Evolutionary conservation across 192 early-diverging fungal species (phyloP), one percentile per base, ranked within the genome.

Genomic region (Coemansia sp.): DNA sequence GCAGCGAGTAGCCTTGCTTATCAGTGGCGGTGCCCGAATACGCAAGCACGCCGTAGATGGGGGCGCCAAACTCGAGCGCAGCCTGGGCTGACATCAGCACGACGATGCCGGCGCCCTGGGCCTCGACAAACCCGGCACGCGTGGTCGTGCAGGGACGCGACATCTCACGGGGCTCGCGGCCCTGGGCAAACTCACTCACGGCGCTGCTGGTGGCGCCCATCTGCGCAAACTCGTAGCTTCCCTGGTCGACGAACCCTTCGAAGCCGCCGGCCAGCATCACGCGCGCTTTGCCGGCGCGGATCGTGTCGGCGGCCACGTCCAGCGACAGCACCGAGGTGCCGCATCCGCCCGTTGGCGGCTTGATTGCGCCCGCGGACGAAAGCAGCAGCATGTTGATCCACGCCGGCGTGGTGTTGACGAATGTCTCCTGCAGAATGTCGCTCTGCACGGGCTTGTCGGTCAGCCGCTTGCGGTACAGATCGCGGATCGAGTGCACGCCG

Each of bases 341-440:
- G 62, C 95, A 97, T 41, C 92, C 95, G 54, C 93, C 91, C 23
- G 90, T 91, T 0, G 67, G 60, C 9, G 67, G 52, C 38, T 66
- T 93, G 77, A 97, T 94, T 9, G 91, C 91, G 27, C 95, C 95
- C 1, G 92, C 87, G 1, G 92, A 84, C 12, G 93, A 94, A 8
- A 97, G 81, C 43, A 97, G 77, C 59, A 97, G 82, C 87, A 97
- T 85, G 81, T 97, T 97, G 67, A 95, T 84, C 95, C 95, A 97
- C 41, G 92, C 95, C 15, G 91, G 45, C 8, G 66, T 75, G 2
- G 55, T 64, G 22, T 67, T 67, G 14, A 55, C 65, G 83, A 97
- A 97, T 23, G 86, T 87, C 78, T 97, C 95, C 55, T 97, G 95
- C 59, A 95, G 73, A 53, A 97, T 89, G 58, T 95, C 95, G 69